Base-by-base conservation (phyloP, 768 basidiomycete genomes). In the Naganishia antarctica region DNA sequence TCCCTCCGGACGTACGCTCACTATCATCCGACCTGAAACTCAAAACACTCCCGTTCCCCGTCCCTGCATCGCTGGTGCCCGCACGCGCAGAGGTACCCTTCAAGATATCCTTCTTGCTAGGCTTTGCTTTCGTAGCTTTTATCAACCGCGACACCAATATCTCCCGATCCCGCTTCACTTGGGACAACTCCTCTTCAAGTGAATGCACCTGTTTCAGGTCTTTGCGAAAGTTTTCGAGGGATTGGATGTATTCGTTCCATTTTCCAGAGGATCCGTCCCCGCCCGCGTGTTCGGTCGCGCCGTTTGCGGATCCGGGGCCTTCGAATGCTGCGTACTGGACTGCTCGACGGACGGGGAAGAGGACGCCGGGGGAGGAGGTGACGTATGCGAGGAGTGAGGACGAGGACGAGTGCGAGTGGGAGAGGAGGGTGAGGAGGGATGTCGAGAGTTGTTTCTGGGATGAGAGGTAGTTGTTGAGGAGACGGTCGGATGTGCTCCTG, bases 271-370 rank as follows among this genome's bases (percentile, higher is more conserved):
- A 64, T 3, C 60, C 70, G 7, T 59, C 64, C 28, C 67, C 69
- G 40, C 63, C 60, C 18, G 57, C 50, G 12, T 61, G 47, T 2
- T 62, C 70, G 18, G 28, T 51, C 18, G 66, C 68, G 6, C n/a
- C n/a, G n/a, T n/a, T n/a, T n/a, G 66, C 43, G 4, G 72, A 70
- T 23, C 74, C 68, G 11, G 74, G 74, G 3, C 76, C 76, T 63
- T 77, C 76, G 63, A 77, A 77, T 0, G 70, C 74, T 7, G 76
- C 74, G 67, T 77, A 72, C 28, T 75, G 74, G 23, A 77, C 76
- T 0, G 71, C 63, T 47, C 71, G 67, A 23, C 76, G 72, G 32
- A 77, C 69, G 31, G 72, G 72, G 18, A 61, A 70, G 32, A 71
- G 60, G 18, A 77, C 73, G 21, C 76, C 76, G 12, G 76, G 73